Evolutionary conservation across 305 asterid species (phyloP).

Genomic region (Fraxinus dipetala): DNA sequence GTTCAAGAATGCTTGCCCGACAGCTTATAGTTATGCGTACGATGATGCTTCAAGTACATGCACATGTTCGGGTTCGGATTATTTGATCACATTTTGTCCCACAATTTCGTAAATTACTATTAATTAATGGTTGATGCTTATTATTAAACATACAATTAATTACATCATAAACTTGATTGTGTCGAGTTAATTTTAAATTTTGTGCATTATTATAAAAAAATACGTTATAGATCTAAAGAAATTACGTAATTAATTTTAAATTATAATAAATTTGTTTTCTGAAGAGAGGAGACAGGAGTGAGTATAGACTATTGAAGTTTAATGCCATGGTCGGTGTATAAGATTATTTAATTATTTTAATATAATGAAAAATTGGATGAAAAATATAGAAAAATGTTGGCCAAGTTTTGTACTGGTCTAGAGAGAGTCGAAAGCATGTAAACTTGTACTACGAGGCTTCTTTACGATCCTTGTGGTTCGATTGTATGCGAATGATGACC

Average conservation of each 20-base stretch:
- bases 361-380: background rate
- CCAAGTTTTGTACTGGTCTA: background rate
- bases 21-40: slow-evolving; percentile 57
- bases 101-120: background rate
- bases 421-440: background rate
- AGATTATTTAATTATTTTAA: background rate
- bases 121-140: background rate
- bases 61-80: slow-evolving; percentile 47
- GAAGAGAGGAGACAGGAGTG: background rate
- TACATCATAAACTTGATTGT: background rate
- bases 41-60: slow-evolving; percentile 63
- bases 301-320: background rate
- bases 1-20: slow-evolving; percentile 53
- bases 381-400: background rate
- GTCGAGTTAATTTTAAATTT: background rate
- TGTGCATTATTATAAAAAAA: background rate
- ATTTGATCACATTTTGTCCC: slow-evolving; percentile 59
- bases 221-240: background rate
- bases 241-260: background rate
- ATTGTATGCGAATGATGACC: background rate
- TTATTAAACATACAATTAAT: background rate
- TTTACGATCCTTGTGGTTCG: background rate
- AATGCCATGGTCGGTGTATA: background rate
- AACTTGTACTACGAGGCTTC: background rate
- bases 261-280: background rate